Evolutionary conservation across 75 land plant species (phyloP).

Genomic region (Pinus tabuliformis): DNA sequence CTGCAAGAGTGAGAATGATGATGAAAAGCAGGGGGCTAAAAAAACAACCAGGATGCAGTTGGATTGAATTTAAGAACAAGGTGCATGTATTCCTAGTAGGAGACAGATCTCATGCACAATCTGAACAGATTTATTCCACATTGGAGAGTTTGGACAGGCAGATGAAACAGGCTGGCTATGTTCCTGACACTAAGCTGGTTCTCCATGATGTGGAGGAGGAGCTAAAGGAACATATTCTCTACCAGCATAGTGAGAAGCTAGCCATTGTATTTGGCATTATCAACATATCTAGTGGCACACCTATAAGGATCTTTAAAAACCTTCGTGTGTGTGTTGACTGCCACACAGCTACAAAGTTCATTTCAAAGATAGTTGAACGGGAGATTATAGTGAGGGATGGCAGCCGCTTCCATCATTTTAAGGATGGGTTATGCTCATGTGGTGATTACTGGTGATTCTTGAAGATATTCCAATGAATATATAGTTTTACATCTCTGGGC

Average conservation of each 20-base stretch:
- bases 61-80: conserved; percentile 28
- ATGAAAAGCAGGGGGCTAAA: conserved; percentile 9
- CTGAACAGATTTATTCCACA: conserved; percentile 5
- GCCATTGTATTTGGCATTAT: too few relatives aligned
- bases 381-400: conserved; percentile 1
- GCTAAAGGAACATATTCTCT: too few relatives aligned
- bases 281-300: too few relatives aligned
- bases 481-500: too few relatives aligned
- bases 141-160: conserved; percentile 1
- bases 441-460: neutral
- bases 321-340: neutral
- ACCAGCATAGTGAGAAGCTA: too few relatives aligned
- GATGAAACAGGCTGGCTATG: conserved; percentile 6
- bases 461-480: too few relatives aligned
- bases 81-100: conserved; percentile 34
- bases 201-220: too few relatives aligned
- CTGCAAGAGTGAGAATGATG: neutral
- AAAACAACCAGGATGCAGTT: conserved; percentile 22
- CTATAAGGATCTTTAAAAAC: too few relatives aligned
- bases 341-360: neutral
- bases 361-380: neutral
- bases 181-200: too few relatives aligned
- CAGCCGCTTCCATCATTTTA: neutral
- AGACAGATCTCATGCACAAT: conserved; percentile 14
- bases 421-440: neutral